Conservation (phyloP, 2,329 filamentous ascomycete species). For the Calcarisporium arbuscula region DNA sequence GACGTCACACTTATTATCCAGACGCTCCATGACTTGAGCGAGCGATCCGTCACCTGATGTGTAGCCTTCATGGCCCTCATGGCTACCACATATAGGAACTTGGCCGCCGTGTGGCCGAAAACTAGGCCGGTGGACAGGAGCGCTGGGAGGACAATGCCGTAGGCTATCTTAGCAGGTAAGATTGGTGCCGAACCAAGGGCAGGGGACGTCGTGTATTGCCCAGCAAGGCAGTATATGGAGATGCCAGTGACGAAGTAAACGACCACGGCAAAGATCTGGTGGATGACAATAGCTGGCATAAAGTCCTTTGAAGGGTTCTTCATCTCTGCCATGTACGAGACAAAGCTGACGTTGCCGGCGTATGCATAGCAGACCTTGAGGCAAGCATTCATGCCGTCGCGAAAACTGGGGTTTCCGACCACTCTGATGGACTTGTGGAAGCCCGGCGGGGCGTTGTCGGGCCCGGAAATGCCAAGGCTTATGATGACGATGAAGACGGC, state of each 20-base stretch:
- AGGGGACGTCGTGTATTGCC: constrained; percentile 24
- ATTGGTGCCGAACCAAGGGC: constrained; percentile 26
- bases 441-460: constrained; percentile 18
- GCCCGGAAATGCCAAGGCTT: constrained; percentile 24
- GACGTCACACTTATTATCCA: constrained; percentile 26
- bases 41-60: constrained; percentile 25
- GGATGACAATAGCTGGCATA: constrained; percentile 20
- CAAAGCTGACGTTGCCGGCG: constrained; percentile 30
- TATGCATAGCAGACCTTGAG: constrained; percentile 30
- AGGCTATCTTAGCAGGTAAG: constrained; percentile 24
- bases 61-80: constrained; percentile 26
- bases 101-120: constrained; percentile 25
- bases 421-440: constrained; percentile 23
- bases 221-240: constrained; percentile 24
- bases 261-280: constrained; percentile 25
- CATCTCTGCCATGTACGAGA: constrained; percentile 30
- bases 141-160: constrained; percentile 23
- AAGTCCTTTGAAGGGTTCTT: constrained; percentile 26
- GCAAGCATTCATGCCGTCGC: constrained; percentile 24
- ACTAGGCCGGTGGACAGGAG: constrained; percentile 24
- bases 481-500: constrained; percentile 31
- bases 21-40: constrained; percentile 25
- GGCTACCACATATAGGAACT: constrained; percentile 26
- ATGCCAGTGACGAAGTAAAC: constrained; percentile 26
- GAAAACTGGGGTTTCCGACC: constrained; percentile 23